Conservation (phyloP, 139 green algal species). For the Zygnema circumcarinatum region DNA sequence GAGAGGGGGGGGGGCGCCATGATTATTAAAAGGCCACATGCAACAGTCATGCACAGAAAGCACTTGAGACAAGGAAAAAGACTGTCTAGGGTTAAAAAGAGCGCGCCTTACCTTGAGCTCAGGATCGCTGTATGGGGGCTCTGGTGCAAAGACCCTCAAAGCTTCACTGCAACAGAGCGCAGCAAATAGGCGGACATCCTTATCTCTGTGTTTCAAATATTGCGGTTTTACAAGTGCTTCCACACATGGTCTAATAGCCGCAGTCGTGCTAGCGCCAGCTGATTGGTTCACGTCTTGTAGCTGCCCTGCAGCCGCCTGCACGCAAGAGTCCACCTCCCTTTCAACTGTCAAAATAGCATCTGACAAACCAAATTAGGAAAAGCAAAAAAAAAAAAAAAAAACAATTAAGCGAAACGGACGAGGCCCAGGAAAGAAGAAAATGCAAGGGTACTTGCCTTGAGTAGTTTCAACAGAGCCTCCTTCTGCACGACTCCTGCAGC, state of each 20-base stretch:
- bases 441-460: not conserved
- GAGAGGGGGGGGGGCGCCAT: too few relatives aligned
- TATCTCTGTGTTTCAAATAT: constrained; percentile 50
- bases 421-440: too few relatives aligned
- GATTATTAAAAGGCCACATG: too few relatives aligned
- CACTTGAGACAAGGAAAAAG: too few relatives aligned
- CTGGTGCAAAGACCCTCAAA: constrained; percentile 53
- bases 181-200: constrained; percentile 56
- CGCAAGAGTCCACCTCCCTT: too few relatives aligned
- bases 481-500: not conserved
- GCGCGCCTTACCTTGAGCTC: constrained; percentile 60
- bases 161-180: constrained; percentile 50
- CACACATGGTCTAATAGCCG: constrained; percentile 23
- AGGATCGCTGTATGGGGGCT: constrained; percentile 47
- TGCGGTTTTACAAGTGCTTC: constrained; percentile 20
- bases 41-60: too few relatives aligned
- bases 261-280: not conserved
- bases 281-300: constrained; percentile 32
- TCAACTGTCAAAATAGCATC: too few relatives aligned
- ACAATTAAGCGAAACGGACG: too few relatives aligned
- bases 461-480: not conserved
- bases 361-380: too few relatives aligned
- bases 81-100: too few relatives aligned
- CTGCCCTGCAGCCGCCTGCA: constrained; percentile 10
- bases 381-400: too few relatives aligned